Percentiles rank a stretch among this genome's conserved stretches.
phyloP scores from a whole-genome alignment of 345 rosid species.

The Turnera subulata region DNA sequence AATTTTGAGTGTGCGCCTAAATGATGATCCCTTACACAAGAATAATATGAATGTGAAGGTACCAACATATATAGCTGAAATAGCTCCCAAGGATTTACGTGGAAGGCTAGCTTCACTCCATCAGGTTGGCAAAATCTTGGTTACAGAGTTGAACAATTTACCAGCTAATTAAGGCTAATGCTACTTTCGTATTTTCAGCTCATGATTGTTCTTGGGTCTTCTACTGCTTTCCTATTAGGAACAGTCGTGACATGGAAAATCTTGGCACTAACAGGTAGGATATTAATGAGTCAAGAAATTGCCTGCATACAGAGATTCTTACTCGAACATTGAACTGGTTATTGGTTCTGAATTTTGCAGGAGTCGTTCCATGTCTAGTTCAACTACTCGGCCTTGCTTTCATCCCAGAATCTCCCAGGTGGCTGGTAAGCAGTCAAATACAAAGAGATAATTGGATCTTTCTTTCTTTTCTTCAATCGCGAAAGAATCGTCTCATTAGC shows the following conservation, averaged over 20 bases:
- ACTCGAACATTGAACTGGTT: neutral
- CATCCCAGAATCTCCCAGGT: conserved; percentile 81
- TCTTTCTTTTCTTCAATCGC: too few relatives aligned
- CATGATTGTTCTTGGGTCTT: conserved; percentile 62
- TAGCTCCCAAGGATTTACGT: conserved; percentile 72
- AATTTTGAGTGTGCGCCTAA: neutral
- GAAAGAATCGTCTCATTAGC: too few relatives aligned
- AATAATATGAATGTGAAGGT: conserved; percentile 34
- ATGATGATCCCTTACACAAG: neutral
- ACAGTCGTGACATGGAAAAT: conserved; percentile 63
- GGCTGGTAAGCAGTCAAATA: conserved; percentile 55
- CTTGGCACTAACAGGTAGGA: conserved; percentile 65
- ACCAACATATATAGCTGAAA: conserved; percentile 77
- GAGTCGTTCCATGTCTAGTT: conserved; percentile 57
- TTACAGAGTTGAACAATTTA: neutral
- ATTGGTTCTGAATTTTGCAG: conserved; percentile 30
- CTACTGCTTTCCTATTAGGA: conserved; percentile 58
- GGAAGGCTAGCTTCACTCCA: conserved; percentile 75
- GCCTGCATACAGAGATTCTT: neutral
- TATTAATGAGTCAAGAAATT: neutral
- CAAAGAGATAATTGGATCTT: neutral
- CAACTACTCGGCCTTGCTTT: conserved; percentile 58
- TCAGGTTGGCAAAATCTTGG: conserved; percentile 29
- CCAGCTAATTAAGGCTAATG: neutral
- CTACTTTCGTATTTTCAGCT: conserved; percentile 29